These are phyloP conservation scores for Acrocalymma vagum DNA, from an alignment of 2,329 filamentous ascomycete genomes.

Conservation along the genomic window DNA sequence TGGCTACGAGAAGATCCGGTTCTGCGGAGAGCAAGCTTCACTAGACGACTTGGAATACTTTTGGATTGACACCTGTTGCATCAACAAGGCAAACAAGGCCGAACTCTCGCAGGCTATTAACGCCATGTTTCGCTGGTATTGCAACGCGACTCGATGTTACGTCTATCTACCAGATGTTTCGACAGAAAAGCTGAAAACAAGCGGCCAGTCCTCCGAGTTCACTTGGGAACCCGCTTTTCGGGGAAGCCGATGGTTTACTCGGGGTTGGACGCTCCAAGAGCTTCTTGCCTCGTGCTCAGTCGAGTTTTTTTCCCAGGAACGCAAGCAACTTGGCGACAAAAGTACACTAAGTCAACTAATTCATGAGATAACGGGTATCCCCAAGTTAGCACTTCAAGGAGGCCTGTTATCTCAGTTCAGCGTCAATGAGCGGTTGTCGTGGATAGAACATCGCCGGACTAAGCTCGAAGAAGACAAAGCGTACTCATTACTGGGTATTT, in stretches of 20 bases:
- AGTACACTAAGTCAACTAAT: constrained; percentile 17
- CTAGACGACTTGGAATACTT: constrained; percentile 3
- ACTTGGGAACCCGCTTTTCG: constrained; percentile 2
- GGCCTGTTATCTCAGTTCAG: constrained; percentile 24
- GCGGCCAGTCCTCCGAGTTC: background rate
- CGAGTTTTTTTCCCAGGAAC: constrained; percentile 13
- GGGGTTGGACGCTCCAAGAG: constrained; percentile 4
- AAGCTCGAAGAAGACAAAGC: constrained; percentile 32
- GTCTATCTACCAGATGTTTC: constrained; percentile 7
- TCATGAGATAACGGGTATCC: constrained; percentile 23
- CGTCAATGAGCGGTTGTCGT: constrained; percentile 23
- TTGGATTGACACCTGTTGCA: constrained; percentile 9
- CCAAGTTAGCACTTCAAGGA: constrained; percentile 17
- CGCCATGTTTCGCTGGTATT: constrained; percentile 2
- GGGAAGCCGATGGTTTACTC: constrained; percentile 4
- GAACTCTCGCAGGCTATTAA: too few relatives aligned
- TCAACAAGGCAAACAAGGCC: constrained; percentile 5
- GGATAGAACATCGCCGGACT: constrained; percentile 27
- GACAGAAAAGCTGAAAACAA: background rate
- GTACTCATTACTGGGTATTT: constrained; percentile 31
- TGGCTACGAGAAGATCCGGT: background rate
- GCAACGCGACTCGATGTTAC: background rate
- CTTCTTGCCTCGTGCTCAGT: constrained; percentile 8
- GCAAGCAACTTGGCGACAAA: constrained; percentile 11
- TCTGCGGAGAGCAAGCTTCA: background rate